phyloP scores from a whole-genome alignment of 1,139 yeast genomes.

The Sugiyamaella grinbergsii region DNA sequence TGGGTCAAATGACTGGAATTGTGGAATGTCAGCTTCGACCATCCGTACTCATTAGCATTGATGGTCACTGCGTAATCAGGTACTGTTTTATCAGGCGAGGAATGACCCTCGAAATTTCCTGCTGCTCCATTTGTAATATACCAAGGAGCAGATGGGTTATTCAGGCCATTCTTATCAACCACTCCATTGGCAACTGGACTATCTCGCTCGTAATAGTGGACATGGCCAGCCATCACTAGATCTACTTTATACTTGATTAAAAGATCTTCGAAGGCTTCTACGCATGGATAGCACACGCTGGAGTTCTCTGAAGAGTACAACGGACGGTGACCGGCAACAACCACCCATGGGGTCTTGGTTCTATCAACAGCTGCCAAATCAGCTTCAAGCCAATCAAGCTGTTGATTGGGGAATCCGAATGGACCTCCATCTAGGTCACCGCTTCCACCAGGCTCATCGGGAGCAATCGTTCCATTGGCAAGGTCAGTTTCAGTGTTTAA shows the following conservation, averaged over 20 bases:
- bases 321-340: slow-evolving; percentile 43
- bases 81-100: slow-evolving; percentile 8
- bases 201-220: slow-evolving; percentile 30
- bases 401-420: slow-evolving; percentile 34
- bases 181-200: slow-evolving; percentile 26
- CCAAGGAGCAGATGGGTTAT: slow-evolving; percentile 33
- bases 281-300: slow-evolving; percentile 28
- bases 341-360: slow-evolving; percentile 36
- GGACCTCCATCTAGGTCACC: slow-evolving; percentile 34
- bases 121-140: slow-evolving; percentile 32
- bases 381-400: slow-evolving; percentile 45
- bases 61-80: slow-evolving; percentile 25
- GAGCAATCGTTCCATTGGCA: slow-evolving; percentile 30
- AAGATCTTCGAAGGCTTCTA: slow-evolving; percentile 32
- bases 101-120: slow-evolving; percentile 31
- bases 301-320: slow-evolving; percentile 29
- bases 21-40: slow-evolving; percentile 31
- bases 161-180: slow-evolving; percentile 29
- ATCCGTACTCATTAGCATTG: slow-evolving; percentile 26
- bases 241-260: slow-evolving; percentile 33
- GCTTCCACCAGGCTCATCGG: slow-evolving; percentile 32
- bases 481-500: slow-evolving; percentile 36
- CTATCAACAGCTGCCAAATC: slow-evolving; percentile 44
- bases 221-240: slow-evolving; percentile 29
- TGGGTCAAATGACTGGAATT: slow-evolving; percentile 29